Evolutionary conservation across 192 early-diverging fungal species (phyloP).

Genomic region (Coemansia sp.): DNA sequence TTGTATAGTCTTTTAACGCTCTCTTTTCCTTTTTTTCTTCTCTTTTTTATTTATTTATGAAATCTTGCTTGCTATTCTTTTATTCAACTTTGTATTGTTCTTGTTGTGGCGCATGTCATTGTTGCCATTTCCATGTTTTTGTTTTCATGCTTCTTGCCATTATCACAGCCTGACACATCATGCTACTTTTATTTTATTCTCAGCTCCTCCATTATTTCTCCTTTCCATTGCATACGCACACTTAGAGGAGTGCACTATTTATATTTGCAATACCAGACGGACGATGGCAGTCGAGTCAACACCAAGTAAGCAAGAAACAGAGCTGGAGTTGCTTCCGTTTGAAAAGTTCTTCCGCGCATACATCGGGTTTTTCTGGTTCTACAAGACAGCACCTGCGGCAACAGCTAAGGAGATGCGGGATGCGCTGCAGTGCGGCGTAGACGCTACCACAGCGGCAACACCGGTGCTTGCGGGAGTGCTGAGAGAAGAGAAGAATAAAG

Average conservation of each 20-base stretch:
- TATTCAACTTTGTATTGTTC: not conserved
- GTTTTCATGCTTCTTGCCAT: too few species aligned
- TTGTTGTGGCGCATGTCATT: not conserved
- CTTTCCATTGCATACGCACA: not conserved
- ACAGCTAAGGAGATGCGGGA: not conserved
- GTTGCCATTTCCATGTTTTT: too few species aligned
- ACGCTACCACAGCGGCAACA: slow-evolving; percentile 2
- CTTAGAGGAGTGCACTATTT: too few species aligned
- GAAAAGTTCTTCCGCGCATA: slow-evolving; percentile 25
- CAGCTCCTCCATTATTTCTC: not conserved
- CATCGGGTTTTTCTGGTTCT: slow-evolving; percentile 33
- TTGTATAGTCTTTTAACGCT: not conserved
- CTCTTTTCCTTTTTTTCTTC: slow-evolving; percentile 2
- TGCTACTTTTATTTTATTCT: not conserved
- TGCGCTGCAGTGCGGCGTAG: slow-evolving; percentile 12
- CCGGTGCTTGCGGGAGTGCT: slow-evolving; percentile 21
- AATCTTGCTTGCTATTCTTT: not conserved
- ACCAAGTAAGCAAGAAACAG: too few species aligned
- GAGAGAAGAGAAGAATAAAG: not conserved
- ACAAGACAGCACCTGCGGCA: not conserved
- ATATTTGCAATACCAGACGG: too few species aligned
- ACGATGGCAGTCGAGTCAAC: too few species aligned
- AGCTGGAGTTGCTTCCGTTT: slow-evolving; percentile 3
- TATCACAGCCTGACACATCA: too few species aligned
- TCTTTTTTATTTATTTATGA: not conserved